A percentile compares a stretch with the other conserved stretches of the same genome.
Evolutionary conservation across 345 rosid genomes (phyloP).

Genomic region (Citrus sp.): DNA sequence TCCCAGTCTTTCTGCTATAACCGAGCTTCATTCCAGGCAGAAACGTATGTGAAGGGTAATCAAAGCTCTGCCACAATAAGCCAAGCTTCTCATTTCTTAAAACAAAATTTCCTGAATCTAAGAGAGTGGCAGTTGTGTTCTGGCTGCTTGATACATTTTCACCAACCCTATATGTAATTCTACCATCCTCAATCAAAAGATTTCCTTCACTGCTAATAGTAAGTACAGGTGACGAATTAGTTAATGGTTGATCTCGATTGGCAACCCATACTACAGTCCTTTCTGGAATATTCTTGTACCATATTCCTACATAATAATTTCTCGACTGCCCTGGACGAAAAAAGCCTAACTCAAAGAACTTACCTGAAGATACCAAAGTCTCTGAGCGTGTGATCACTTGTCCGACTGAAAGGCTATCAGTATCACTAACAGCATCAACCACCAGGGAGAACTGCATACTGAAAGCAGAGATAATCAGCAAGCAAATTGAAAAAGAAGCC

Average conservation of each 20-base stretch:
- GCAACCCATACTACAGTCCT: constrained; percentile 4
- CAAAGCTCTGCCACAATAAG: constrained; percentile 24
- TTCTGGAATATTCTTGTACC: constrained; percentile 2
- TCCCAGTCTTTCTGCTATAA: constrained; percentile 5
- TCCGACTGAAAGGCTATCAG: background rate
- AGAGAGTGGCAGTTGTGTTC: constrained; percentile 8
- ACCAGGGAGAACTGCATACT: background rate
- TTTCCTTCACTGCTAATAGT: constrained; percentile 1
- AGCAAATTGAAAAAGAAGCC: background rate
- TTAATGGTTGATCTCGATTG: background rate
- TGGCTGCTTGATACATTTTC: background rate
- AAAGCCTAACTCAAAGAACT: constrained; percentile 11
- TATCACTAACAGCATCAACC: background rate
- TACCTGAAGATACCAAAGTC: constrained; percentile 9
- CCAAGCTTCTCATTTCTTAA: constrained; percentile 14
- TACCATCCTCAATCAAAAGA: constrained; percentile 3
- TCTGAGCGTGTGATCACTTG: background rate
- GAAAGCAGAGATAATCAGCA: background rate
- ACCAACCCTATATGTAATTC: background rate
- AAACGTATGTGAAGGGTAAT: constrained; percentile 10
- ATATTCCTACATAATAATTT: constrained; percentile 11
- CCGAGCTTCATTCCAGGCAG: constrained; percentile 22
- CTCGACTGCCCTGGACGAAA: background rate
- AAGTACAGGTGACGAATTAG: background rate
- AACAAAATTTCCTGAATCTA: constrained; percentile 28